Evolutionary conservation across 805 yeast species (phyloP).

Genomic region (Metschnikowia rubicola): DNA sequence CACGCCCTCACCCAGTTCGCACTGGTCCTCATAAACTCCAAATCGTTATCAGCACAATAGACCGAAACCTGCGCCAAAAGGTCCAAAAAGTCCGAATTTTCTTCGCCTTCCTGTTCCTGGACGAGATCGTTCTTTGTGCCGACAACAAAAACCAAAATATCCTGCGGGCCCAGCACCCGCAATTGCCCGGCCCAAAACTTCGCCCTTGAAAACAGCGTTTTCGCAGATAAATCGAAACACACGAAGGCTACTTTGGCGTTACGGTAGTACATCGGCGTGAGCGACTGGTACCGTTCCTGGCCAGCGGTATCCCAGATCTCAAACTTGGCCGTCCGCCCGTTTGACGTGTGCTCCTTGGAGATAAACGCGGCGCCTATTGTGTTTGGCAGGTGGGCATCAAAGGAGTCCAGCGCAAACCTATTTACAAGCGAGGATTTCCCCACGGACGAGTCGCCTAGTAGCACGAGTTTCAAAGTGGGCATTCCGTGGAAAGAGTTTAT

Average conservation of each 20-base stretch:
- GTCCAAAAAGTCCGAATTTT: neutral
- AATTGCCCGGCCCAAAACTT: constrained; percentile 90
- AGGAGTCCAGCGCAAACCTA: constrained; percentile 66
- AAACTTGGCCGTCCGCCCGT: constrained; percentile 47
- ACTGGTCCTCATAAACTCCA: constrained; percentile 45
- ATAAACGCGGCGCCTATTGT: constrained; percentile 99
- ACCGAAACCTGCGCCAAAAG: constrained; percentile 14
- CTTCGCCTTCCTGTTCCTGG: neutral
- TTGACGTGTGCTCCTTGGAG: constrained; percentile 55
- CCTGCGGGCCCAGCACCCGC: constrained; percentile 19
- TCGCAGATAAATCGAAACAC: constrained; percentile 71
- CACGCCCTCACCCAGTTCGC: constrained; percentile 73
- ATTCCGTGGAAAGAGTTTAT: neutral
- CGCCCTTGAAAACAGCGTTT: constrained; percentile 59
- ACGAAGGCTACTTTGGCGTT: constrained; percentile 62
- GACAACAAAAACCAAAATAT: constrained; percentile 47
- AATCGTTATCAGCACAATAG: constrained; percentile 17
- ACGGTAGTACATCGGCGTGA: constrained; percentile 46
- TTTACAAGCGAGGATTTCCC: constrained; percentile 77
- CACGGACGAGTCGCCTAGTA: constrained; percentile 53
- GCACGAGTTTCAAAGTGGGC: constrained; percentile 31
- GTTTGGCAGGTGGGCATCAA: constrained; percentile 78
- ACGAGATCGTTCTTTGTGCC: constrained; percentile 81
- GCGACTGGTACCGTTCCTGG: constrained; percentile 48
- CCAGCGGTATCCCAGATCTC: constrained; percentile 97